Conservation (phyloP, 2,329 filamentous ascomycete species). For the Colletotrichum sp. region DNA sequence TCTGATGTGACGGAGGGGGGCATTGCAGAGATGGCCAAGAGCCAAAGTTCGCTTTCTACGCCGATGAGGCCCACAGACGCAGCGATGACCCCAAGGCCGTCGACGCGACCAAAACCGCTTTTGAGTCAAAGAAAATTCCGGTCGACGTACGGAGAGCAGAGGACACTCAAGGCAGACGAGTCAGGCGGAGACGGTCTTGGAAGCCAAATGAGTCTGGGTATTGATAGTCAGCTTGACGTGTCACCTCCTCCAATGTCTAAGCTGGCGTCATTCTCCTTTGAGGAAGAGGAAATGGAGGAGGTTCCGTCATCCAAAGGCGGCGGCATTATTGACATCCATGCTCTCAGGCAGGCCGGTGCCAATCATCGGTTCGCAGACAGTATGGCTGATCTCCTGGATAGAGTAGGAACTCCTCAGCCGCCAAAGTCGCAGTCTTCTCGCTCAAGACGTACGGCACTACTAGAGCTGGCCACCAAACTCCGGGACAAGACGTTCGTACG, state of each 20-base stretch:
- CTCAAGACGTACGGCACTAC: slow-evolving; percentile 60
- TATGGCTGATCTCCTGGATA: slow-evolving; percentile 67
- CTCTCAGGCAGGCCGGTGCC: slow-evolving; percentile 68
- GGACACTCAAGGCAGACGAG: slow-evolving; percentile 39
- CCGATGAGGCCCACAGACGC: neutral
- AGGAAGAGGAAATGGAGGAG: slow-evolving; percentile 48
- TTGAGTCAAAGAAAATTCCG: slow-evolving; percentile 9
- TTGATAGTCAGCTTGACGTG: slow-evolving; percentile 21
- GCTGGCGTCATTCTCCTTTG: slow-evolving; percentile 32
- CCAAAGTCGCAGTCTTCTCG: slow-evolving; percentile 52
- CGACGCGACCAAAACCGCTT: slow-evolving; percentile 1
- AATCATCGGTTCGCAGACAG: slow-evolving; percentile 71
- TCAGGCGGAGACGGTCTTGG: slow-evolving; percentile 22
- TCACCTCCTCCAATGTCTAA: slow-evolving; percentile 17
- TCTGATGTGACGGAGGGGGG: neutral
- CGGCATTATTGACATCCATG: slow-evolving; percentile 68
- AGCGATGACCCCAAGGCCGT: neutral
- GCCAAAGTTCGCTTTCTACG: neutral
- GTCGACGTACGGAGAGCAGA: slow-evolving; percentile 19
- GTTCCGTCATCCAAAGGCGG: slow-evolving; percentile 45
- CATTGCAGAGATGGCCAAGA: neutral
- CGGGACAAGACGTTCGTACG: slow-evolving; percentile 67
- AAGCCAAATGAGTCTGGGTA: slow-evolving; percentile 27
- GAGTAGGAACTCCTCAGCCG: slow-evolving; percentile 57
- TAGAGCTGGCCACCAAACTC: slow-evolving; percentile 65